phyloP scores from a whole-genome alignment of 331 rosid genomes.

The Pyrus hybrid region DNA sequence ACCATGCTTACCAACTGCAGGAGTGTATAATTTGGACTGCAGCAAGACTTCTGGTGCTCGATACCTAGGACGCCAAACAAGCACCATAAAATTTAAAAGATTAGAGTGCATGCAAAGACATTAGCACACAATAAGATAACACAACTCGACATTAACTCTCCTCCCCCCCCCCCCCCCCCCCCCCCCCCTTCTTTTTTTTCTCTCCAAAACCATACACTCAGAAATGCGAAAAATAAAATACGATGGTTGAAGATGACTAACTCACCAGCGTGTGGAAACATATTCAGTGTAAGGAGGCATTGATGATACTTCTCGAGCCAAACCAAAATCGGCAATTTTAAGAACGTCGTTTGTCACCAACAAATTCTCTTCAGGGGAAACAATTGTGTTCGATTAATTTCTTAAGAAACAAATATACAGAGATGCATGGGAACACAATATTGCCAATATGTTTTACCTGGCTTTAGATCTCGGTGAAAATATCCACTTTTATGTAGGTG shows the following conservation, averaged over 20 bases:
- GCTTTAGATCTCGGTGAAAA: conserved; percentile 85
- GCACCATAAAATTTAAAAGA: conserved; percentile 4
- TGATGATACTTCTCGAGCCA: conserved; percentile 77
- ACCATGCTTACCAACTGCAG: conserved; percentile 65
- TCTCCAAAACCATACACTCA: not conserved
- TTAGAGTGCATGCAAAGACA: not conserved
- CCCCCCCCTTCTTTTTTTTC: no score
- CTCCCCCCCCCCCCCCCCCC: no score
- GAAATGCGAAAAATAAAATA: not conserved
- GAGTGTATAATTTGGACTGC: conserved; percentile 59
- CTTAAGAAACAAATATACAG: not conserved
- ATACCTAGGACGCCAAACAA: conserved; percentile 41
- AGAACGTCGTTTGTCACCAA: conserved; percentile 68
- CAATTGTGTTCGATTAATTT: conserved; percentile 1
- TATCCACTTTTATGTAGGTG: conserved; percentile 69
- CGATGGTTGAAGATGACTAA: conserved; percentile 2
- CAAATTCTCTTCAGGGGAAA: conserved; percentile 52
- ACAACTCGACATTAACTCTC: not conserved
- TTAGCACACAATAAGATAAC: not conserved
- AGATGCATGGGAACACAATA: conserved; percentile 6
- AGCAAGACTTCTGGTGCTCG: conserved; percentile 88
- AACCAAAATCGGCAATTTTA: conserved; percentile 79
- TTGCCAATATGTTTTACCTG: conserved; percentile 39
- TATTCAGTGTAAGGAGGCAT: conserved; percentile 89
- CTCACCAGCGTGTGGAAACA: conserved; percentile 93